phyloP scores from a whole-genome alignment of 148 eudicot species.

The Rhododendron molle region DNA sequence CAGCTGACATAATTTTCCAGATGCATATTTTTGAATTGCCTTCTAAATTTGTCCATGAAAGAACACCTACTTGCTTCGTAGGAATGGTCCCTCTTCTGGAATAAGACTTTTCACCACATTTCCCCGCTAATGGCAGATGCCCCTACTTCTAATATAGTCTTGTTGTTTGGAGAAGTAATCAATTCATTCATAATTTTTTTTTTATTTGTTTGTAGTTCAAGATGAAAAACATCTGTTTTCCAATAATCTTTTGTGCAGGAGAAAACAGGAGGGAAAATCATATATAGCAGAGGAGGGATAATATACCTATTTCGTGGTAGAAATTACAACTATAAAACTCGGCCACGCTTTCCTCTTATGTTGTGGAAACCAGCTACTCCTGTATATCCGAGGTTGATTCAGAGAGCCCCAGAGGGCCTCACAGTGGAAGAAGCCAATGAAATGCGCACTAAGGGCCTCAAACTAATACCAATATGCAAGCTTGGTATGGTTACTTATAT shows the following conservation, averaged over 20 bases:
- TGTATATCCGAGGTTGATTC: conserved; percentile 79
- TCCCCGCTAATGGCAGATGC: neutral
- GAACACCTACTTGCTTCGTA: neutral
- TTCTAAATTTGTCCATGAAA: neutral
- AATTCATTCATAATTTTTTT: neutral
- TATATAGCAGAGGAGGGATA: conserved; percentile 67
- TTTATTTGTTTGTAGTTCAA: neutral
- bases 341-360: conserved; percentile 90
- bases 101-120: neutral
- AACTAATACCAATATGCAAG: conserved; percentile 81
- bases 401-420: conserved; percentile 78
- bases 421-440: conserved; percentile 75
- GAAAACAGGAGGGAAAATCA: conserved; percentile 87
- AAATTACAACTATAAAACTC: conserved; percentile 78
- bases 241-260: conserved; percentile 48
- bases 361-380: conserved; percentile 89
- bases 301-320: conserved; percentile 89
- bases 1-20: neutral
- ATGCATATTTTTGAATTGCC: neutral
- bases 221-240: conserved; percentile 3
- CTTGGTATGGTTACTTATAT: conserved; percentile 50
- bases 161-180: neutral
- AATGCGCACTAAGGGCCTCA: conserved; percentile 75
- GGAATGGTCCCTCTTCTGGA: neutral
- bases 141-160: neutral